Base-by-base conservation (phyloP, 2,329 filamentous ascomycete genomes). In the Salinomyces thailandicus region DNA sequence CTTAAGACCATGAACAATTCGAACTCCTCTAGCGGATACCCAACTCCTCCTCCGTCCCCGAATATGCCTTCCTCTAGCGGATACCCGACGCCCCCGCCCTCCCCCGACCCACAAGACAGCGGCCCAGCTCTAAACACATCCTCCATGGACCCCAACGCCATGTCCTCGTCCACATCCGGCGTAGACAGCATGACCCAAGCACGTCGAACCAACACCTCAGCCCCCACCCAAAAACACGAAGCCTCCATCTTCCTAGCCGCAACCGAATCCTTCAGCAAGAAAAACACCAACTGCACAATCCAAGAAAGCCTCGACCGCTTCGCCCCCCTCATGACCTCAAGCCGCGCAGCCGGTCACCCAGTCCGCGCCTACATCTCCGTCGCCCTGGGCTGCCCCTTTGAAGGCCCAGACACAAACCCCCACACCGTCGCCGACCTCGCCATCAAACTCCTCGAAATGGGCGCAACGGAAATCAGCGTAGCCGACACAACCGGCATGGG, bases 401-500 rank as follows among this genome's bases (percentile, higher is more conserved):
- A 80, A 60, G 76, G 76, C 0, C 73, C 75, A 0, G 27, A 30
- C 27, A 30, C 27, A 14, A 14, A 30, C 24, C 73, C 75, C 0
- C 63, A 71, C 46, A 70, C 68, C 37, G 76, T 80, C 2, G 75
- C 76, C 2, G 71, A 75, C 18, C 64, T 80, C 16, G 75, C 75
- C 67, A 42, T 77, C 68, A 52, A 63, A 5, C 59, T 94, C 33
- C 68, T 94, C 1, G 82, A 87, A 53, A 83, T 89, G 68, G 87
- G 87, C 13, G 87, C 85, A 14, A 85, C 93, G 54, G 85, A 94
- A 67, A 86, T 95, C 48, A 83, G 82, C 1, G 73, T 94, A 1
- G 86, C 85, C 5, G 87, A 94, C 54, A 95, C 87, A 0, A 89
- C 86, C 0, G 87, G 87, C 13, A 86, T 93, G 73, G 87, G 86